phyloP scores from a whole-genome alignment of 441 rosid species.

The Euphorbia neoarborescens region DNA sequence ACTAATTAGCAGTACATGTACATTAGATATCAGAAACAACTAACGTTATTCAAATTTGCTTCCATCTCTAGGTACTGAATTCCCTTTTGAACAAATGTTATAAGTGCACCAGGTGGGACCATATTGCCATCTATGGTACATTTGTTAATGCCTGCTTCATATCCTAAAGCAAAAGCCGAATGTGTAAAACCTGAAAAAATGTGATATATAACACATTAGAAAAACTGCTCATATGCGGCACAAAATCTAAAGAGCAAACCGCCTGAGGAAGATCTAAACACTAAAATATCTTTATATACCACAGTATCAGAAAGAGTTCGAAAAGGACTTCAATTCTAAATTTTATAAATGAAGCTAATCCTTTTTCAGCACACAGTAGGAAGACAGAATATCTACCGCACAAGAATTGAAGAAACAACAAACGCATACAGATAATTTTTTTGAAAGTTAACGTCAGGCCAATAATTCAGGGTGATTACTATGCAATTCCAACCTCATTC shows the following conservation, averaged over 20 bases:
- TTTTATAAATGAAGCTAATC: background rate
- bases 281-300: background rate
- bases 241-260: background rate
- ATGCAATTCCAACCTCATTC: background rate
- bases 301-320: background rate
- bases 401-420: background rate
- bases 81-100: slow-evolving; percentile 83
- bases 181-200: slow-evolving; percentile 68
- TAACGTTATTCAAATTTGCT: slow-evolving; percentile 81
- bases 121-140: slow-evolving; percentile 81
- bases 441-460: background rate
- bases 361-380: background rate
- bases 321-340: background rate
- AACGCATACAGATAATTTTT: background rate
- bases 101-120: slow-evolving; percentile 95
- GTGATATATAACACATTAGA: slow-evolving; percentile 13
- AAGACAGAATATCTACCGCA: background rate
- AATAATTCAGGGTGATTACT: background rate
- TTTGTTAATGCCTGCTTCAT: slow-evolving; percentile 89
- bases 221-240: background rate
- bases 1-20: slow-evolving; percentile 3
- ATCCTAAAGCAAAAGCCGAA: slow-evolving; percentile 84
- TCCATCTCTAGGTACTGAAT: slow-evolving; percentile 98
- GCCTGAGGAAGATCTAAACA: slow-evolving; percentile 3
- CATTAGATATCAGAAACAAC: slow-evolving; percentile 18